phyloP scores from a whole-genome alignment of 2,329 filamentous ascomycete species.

The Cladophialophora carrionii region DNA sequence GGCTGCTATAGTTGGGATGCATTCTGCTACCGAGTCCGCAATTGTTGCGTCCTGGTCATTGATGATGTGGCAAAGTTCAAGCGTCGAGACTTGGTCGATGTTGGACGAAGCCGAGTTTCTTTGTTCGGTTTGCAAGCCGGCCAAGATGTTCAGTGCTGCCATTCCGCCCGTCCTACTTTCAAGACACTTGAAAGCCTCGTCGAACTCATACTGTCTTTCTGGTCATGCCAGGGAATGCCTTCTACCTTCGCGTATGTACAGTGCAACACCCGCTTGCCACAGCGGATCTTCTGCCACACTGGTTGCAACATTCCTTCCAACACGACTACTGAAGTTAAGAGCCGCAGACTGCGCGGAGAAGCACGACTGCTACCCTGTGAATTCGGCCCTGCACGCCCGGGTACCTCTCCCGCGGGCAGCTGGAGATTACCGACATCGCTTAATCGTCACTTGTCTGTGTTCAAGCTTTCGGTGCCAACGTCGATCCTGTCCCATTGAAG shows the following conservation, averaged over 20 bases:
- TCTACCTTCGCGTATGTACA: not conserved
- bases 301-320: slow-evolving; percentile 8
- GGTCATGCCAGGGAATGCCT: not conserved
- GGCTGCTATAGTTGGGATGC: slow-evolving; percentile 43
- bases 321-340: not conserved
- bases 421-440: slow-evolving; percentile 6
- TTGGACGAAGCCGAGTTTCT: slow-evolving; percentile 43
- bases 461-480: not conserved
- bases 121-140: slow-evolving; percentile 46
- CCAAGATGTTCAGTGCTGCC: slow-evolving; percentile 37
- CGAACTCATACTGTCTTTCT: not conserved
- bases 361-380: slow-evolving; percentile 1
- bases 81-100: slow-evolving; percentile 46
- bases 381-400: not conserved
- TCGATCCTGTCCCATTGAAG: slow-evolving; percentile 11
- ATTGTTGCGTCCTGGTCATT: slow-evolving; percentile 46
- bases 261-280: slow-evolving; percentile 2
- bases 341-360: slow-evolving; percentile 2
- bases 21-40: slow-evolving; percentile 41
- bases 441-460: not conserved
- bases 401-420: slow-evolving; percentile 3
- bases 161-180: not conserved
- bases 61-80: slow-evolving; percentile 47
- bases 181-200: not conserved
- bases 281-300: not conserved